Percentiles rank a stretch among this genome's conserved stretches.
phyloP scores from a whole-genome alignment of 202 grass and related monocot genomes.

The Schoenoplectus tabernaemontani region DNA sequence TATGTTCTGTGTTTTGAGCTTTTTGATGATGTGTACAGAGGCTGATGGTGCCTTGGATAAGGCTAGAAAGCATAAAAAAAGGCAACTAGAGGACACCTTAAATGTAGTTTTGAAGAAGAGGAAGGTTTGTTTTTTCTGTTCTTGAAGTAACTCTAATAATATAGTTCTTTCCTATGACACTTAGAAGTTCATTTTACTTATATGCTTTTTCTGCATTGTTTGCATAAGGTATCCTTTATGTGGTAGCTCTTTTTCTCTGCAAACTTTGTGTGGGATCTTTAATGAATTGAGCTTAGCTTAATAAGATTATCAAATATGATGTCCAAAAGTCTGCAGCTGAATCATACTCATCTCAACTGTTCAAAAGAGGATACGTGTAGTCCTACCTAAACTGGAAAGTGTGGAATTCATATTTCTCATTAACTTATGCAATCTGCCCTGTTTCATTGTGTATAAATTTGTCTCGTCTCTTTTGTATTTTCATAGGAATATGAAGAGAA shows the following conservation, averaged over 20 bases:
- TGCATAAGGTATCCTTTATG: background rate
- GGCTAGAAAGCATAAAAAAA: slow-evolving; percentile 99
- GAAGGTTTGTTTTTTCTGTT: slow-evolving; percentile 63
- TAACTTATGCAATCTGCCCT: background rate
- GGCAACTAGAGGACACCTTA: slow-evolving; percentile 90
- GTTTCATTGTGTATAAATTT: slow-evolving; percentile 25
- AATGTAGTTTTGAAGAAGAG: slow-evolving; percentile 98
- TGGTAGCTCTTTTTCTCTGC: background rate
- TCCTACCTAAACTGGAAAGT: background rate
- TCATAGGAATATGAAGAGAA: slow-evolving; percentile 93
- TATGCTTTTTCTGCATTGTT: background rate
- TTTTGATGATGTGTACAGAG: slow-evolving; percentile 39
- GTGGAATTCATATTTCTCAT: slow-evolving; percentile 17
- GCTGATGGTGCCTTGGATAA: slow-evolving; percentile 98
- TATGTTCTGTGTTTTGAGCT: background rate
- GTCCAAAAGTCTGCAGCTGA: background rate
- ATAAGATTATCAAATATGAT: no score
- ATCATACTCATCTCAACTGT: background rate
- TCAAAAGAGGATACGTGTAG: background rate
- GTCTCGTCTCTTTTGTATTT: slow-evolving; percentile 26
- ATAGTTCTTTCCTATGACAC: background rate
- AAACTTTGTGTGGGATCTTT: background rate
- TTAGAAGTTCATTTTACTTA: background rate
- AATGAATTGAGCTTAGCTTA: background rate
- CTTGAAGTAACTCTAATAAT: slow-evolving; percentile 5